Evolutionary conservation across 202 grass and related monocot genomes (phyloP), one percentile per base, ranked within the genome.

Genomic region (Schoenoplectus triqueter): DNA sequence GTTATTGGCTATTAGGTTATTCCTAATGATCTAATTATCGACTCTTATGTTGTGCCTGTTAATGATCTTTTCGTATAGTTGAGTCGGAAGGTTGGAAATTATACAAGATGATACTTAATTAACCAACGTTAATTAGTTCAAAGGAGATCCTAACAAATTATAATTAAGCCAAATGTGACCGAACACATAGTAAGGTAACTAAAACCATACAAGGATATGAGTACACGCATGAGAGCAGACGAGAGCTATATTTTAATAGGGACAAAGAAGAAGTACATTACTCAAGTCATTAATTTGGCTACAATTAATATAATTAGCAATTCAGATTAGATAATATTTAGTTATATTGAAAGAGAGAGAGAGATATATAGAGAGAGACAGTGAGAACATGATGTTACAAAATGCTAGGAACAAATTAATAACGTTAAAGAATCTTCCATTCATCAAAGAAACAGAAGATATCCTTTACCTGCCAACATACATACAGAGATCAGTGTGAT

Each of bases 391-490:
- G 1, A 59, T 59, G 51, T 59, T 41, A 78, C 22, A 78, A 17
- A 60, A 44, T 0, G 50, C 10, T 20, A 54, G 10, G 18, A 76
- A 55, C 49, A 76, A 66, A n/a, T 40, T 3, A 73, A 52, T 3
- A 56, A 74, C 47, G 18, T 76, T 50, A 76, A 76, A 76, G 73
- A 78, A 57, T 57, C 48, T 74, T 71, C 68, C 44, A 71, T 71
- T 19, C 44, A 47, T n/a, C 70, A 52, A 41, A 57, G 73, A 57
- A 78, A 78, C 22, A 78, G 52, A 54, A 78, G 52, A 78, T n/a
- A 22, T 60, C 50, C 31, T 59, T 60, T 78, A 11, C 51, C 51
- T 7, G 52, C 52, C 22, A 59, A 77, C 20, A 56, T 40, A 39
- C 46, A 59, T 56, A 7, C 73, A 44, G 22, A 61, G 14, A 78